Conservation (phyloP, 768 basidiomycete species). For the Pleurotus ostreatus region DNA sequence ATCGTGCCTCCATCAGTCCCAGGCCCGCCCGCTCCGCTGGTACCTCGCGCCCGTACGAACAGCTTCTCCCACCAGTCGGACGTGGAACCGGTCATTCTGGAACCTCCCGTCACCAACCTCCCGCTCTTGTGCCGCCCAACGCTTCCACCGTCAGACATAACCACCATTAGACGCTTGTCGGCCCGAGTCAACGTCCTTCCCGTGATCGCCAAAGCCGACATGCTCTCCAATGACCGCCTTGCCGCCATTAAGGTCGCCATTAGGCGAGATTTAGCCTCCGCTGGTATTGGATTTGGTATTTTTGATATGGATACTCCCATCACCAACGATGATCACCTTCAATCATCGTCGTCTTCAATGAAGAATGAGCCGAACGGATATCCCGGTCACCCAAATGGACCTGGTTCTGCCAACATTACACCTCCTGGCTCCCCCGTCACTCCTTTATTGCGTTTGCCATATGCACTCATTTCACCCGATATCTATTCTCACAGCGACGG, state of each 20-base stretch:
- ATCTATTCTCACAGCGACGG: slow-evolving; percentile 83
- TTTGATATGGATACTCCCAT: slow-evolving; percentile 68
- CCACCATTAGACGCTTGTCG: slow-evolving; percentile 75
- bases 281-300: slow-evolving; percentile 86
- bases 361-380: slow-evolving; percentile 55
- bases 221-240: slow-evolving; percentile 77
- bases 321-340: slow-evolving; percentile 31
- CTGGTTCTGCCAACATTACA: slow-evolving; percentile 45
- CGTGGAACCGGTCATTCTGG: slow-evolving; percentile 73
- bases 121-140: slow-evolving; percentile 64
- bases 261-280: slow-evolving; percentile 75
- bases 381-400: slow-evolving; percentile 43
- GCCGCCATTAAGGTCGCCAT: slow-evolving; percentile 77
- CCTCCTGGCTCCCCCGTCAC: slow-evolving; percentile 67
- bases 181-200: slow-evolving; percentile 85
- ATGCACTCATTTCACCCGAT: slow-evolving; percentile 81
- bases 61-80: slow-evolving; percentile 66
- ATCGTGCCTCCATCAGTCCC: slow-evolving; percentile 71
- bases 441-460: slow-evolving; percentile 67
- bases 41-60: slow-evolving; percentile 64
- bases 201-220: slow-evolving; percentile 78
- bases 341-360: slow-evolving; percentile 37
- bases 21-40: slow-evolving; percentile 61
- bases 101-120: slow-evolving; percentile 73
- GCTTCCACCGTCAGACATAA: slow-evolving; percentile 67